Evolutionary conservation across 306 rosid genomes (phyloP).

Genomic region (Argentina anserina): DNA sequence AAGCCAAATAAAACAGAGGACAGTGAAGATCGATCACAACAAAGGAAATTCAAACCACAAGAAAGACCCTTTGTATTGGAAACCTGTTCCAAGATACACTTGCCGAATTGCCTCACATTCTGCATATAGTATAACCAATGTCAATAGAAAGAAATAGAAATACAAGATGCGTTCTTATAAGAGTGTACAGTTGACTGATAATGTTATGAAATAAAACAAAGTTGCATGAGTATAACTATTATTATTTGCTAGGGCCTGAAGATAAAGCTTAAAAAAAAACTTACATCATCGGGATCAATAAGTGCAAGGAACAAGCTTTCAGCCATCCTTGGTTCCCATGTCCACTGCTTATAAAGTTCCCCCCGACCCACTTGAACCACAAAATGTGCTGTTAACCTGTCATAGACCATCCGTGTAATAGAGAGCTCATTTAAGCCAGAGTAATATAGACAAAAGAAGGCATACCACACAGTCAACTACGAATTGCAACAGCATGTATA

Average conservation of each 20-base stretch:
- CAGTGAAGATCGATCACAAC: conserved; percentile 53
- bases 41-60: conserved; percentile 80
- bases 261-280: neutral
- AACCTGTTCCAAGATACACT: conserved; percentile 78
- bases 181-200: neutral
- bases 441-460: conserved; percentile 3
- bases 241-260: neutral
- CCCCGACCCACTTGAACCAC: conserved; percentile 65
- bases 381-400: conserved; percentile 88
- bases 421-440: conserved; percentile 17
- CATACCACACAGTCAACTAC: conserved; percentile 2
- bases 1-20: conserved; percentile 65
- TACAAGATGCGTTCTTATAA: neutral
- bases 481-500: conserved; percentile 3
- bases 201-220: neutral
- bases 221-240: neutral
- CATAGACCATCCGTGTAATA: conserved; percentile 36
- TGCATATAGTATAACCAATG: conserved; percentile 28
- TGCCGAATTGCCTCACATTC: conserved; percentile 86
- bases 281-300: conserved; percentile 80
- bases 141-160: neutral
- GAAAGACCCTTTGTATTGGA: conserved; percentile 80
- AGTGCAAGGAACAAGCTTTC: conserved; percentile 90
- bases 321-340: conserved; percentile 91
- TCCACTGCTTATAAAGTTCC: conserved; percentile 74